These are phyloP conservation scores for Beauveria sp. DNA, from an alignment of 2,329 filamentous ascomycete genomes.

Conservation along the genomic window DNA sequence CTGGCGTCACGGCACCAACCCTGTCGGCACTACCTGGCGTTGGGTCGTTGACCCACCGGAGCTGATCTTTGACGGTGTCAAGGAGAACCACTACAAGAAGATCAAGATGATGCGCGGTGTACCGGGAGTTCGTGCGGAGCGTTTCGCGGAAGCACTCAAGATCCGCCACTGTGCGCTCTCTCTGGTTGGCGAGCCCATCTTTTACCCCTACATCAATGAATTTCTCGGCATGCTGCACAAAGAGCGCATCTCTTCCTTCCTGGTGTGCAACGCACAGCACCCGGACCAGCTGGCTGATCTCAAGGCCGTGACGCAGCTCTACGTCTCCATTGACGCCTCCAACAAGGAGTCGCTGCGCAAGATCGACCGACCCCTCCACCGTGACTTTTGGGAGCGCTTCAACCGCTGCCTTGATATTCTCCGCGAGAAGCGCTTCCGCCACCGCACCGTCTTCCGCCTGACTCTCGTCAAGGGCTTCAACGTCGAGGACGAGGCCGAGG, in stretches of 20 bases:
- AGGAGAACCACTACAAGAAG: conserved; percentile 89
- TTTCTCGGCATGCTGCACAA: conserved; percentile 76
- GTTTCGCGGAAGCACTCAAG: conserved; percentile 85
- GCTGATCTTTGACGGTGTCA: conserved; percentile 82
- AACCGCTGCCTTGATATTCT: conserved; percentile 84
- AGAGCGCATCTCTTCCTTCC: conserved; percentile 84
- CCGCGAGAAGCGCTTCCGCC: conserved; percentile 70
- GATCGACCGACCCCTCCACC: conserved; percentile 86
- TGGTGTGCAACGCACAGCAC: conserved; percentile 96
- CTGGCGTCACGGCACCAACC: conserved; percentile 97
- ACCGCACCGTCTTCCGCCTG: conserved; percentile 88
- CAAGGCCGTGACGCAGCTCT: conserved; percentile 84
- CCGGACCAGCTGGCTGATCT: conserved; percentile 80
- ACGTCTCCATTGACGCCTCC: conserved; percentile 91
- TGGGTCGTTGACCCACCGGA: conserved; percentile 92
- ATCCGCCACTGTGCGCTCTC: conserved; percentile 90
- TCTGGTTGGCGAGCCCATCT: conserved; percentile 95
- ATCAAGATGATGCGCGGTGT: conserved; percentile 96
- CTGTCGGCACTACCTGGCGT: conserved; percentile 91
- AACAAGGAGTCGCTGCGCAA: conserved; percentile 80
- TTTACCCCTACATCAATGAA: conserved; percentile 95
- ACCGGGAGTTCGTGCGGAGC: conserved; percentile 82
- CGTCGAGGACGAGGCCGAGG: conserved; percentile 83
- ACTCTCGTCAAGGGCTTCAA: conserved; percentile 98
- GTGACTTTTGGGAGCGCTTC: conserved; percentile 97